Evolutionary conservation across 169 alveolate species (phyloP), one percentile per base, ranked within the genome.

Genomic region (Cryptosporidium viatorum): DNA sequence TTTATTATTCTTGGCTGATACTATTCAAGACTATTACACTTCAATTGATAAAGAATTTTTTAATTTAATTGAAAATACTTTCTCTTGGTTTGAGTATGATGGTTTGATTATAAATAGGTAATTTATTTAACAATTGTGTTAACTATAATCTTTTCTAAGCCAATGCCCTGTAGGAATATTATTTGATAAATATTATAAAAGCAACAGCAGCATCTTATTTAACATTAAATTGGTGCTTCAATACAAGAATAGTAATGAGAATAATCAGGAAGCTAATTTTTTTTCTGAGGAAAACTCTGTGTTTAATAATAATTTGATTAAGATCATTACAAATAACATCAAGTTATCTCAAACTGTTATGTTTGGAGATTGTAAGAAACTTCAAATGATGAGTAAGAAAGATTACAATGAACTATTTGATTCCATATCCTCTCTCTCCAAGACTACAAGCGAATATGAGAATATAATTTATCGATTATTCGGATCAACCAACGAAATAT

Each of bases 311-410:
- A 6, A 26, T 33, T 60, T 80, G n/a, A 26, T 18, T 18, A 80
- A 80, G 35, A 65, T 33, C 23, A 43, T 80, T 23, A 62, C 75
- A 16, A 80, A 80, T 65, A 59, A 62, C 23, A 80, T 80, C 18
- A 80, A 80, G 70, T 31, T 80, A 41, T 80, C 89, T 35, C 89
- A 80, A 59, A 60, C 75, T 9, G 29, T 80, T 16, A 60, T 65
- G 59, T 59, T 43, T 26, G 75, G 75, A 14, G 35, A 65, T 33
- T 80, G 89, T 21, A 80, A 80, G 45, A 35, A 62, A 62, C 62
- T 80, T 31, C 89, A 80, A 26, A 62, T 43, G 62, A n/a, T 80
- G 21, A 62, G 41, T 80, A 67, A 80, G 35, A 59, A 18, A n/a
- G 48, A 80, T 37, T 80, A 62, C 43, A 21, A 80, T 12, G 48